Base-by-base conservation (phyloP, 345 rosid genomes). In the Noccaea caerulescens region DNA sequence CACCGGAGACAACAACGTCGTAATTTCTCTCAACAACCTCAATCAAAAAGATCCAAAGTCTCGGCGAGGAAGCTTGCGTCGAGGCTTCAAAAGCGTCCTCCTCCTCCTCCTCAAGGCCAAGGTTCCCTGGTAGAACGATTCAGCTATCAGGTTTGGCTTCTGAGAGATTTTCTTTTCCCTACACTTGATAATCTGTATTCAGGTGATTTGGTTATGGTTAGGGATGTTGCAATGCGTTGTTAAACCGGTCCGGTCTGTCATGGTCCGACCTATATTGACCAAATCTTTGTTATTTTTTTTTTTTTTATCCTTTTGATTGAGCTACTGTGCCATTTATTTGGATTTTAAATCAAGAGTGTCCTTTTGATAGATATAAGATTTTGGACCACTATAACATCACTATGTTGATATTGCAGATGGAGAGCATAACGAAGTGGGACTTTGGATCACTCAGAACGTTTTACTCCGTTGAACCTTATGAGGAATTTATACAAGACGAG, bases 51-150 rank as follows among this genome's bases (percentile, higher is more conserved):
- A 55, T 61, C 20, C 37, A 11, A 60, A 4, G 82, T 82, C 9
- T 90, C 92, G 20, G 88, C 89, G 27, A 83, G 97, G 87, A 93
- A 84, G 84, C 88, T 90, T 34, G 95, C 87, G 1, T 89, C 95
- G 14, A 93, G 82, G 33, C 76, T 88, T 50, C 89, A 91, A 89
- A 72, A 89, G 78, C 58, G 83, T 81, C 89, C 82, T 83, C 18
- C 18, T 16, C 18, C 18, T 16, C 18, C 18, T 16, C 55, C 75
- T 42, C 76, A 86, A 78, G 85, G 68, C 71, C 44, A 76, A 33
- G 80, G 55, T 45, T 47, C 52, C 2, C 68, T 72, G 37, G 72
- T 78, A 53, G 50, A 56, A 25, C 79, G 76, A 12, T 67, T 79
- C 71, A 88, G 93, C 77, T 77, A 80, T 78, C 84, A 84, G 91